Evolutionary conservation across 768 basidiomycete genomes (phyloP).

Genomic region (Boletus coccyginus): DNA sequence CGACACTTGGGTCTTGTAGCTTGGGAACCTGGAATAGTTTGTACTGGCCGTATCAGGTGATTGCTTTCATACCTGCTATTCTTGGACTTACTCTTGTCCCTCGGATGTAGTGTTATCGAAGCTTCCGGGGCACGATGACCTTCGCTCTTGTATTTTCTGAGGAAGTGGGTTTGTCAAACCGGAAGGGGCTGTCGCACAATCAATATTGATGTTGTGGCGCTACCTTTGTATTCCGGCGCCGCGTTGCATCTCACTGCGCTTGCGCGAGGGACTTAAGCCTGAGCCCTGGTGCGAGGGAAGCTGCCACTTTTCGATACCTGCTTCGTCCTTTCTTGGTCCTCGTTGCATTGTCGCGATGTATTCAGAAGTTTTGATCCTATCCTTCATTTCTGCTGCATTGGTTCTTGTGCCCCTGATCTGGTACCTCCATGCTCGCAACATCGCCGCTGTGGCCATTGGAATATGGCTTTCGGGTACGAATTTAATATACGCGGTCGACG

Average conservation of each 20-base stretch:
- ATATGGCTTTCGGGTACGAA: constrained; percentile 51
- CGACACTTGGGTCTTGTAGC: not conserved
- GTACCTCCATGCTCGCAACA: constrained; percentile 40
- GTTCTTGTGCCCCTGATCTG: constrained; percentile 41
- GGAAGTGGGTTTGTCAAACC: constrained; percentile 22
- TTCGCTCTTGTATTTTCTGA: constrained; percentile 25
- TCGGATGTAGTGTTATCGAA: not conserved
- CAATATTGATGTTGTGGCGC: not conserved
- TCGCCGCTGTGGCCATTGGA: constrained; percentile 47
- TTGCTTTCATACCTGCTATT: constrained; percentile 29
- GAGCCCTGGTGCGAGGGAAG: not conserved
- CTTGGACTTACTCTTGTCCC: constrained; percentile 17
- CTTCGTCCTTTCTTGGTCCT: constrained; percentile 9
- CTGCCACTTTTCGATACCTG: constrained; percentile 12
- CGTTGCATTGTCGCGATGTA: constrained; percentile 19
- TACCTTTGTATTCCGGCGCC: constrained; percentile 19
- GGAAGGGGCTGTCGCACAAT: not conserved
- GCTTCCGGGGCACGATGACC: constrained; percentile 3
- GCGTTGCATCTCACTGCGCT: not conserved
- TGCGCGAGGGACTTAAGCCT: constrained; percentile 15
- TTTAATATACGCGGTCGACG: constrained; percentile 53
- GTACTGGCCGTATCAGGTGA: constrained; percentile 27
- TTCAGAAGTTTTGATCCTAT: constrained; percentile 37
- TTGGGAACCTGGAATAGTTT: constrained; percentile 7
- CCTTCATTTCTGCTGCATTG: constrained; percentile 44